Percentiles rank a stretch among this genome's conserved stretches.
phyloP scores from a whole-genome alignment of 768 basidiomycete genomes.

The Pulveroboletus sp. region DNA sequence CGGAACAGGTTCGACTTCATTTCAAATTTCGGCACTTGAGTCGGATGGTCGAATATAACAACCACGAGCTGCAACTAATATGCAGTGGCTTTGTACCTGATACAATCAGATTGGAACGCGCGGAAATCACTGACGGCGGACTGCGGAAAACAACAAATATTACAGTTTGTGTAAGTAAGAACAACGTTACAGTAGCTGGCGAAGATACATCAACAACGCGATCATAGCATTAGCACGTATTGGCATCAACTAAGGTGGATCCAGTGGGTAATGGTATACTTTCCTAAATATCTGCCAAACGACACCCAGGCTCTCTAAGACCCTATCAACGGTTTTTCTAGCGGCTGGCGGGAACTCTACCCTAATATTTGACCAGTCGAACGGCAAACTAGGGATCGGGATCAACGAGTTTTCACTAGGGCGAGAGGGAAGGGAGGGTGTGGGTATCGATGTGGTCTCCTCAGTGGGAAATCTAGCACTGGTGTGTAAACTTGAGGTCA shows the following conservation, averaged over 20 bases:
- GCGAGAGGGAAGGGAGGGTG: constrained; percentile 10
- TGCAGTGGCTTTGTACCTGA: no score
- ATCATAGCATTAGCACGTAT: constrained; percentile 7
- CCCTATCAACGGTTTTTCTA: constrained; percentile 19
- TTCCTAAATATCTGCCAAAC: constrained; percentile 32
- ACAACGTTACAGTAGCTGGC: constrained; percentile 4
- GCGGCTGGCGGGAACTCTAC: constrained; percentile 25
- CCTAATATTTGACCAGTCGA: constrained; percentile 30
- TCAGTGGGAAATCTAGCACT: constrained; percentile 12
- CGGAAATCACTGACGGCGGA: no score
- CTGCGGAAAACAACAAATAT: no score
- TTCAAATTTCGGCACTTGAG: no score
- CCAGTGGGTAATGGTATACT: constrained; percentile 34
- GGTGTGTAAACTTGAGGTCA: constrained; percentile 2
- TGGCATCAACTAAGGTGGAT: constrained; percentile 25
- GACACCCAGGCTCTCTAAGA: constrained; percentile 24
- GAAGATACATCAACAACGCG: constrained; percentile 11
- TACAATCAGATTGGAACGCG: not conserved
- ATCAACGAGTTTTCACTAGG: constrained; percentile 20
- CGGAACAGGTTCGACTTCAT: no score
- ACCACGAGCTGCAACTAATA: no score
- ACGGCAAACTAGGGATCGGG: constrained; percentile 14
- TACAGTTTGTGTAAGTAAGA: no score
- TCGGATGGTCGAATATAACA: no score
- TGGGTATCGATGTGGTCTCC: constrained; percentile 8